phyloP scores from a whole-genome alignment of 73 alveolate genomes.

The Paramecium bursaria region DNA sequence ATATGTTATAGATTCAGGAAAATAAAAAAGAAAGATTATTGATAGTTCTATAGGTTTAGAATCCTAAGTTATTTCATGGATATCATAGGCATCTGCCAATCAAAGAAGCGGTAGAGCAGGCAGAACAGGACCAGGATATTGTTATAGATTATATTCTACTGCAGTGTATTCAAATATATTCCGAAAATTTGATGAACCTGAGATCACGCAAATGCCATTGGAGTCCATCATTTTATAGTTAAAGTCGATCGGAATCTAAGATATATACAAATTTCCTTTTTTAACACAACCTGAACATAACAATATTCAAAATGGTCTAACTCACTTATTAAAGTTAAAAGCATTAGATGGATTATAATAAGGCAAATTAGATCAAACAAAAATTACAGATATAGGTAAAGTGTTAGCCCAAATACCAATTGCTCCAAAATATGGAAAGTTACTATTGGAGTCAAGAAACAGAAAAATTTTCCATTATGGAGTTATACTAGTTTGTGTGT shows the following conservation, averaged over 20 bases:
- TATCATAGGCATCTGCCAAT: conserved; percentile 96
- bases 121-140: conserved; percentile 98
- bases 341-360: conserved; percentile 81
- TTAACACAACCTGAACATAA: conserved; percentile 87
- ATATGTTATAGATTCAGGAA: conserved; percentile 97
- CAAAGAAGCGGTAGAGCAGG: conserved; percentile 99
- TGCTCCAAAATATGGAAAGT: conserved; percentile 91
- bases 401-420: conserved; percentile 91
- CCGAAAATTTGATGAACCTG: conserved; percentile 92
- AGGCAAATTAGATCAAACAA: conserved; percentile 82
- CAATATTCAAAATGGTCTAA: conserved; percentile 80
- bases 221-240: conserved; percentile 87
- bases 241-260: conserved; percentile 93
- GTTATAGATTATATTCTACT: conserved; percentile 95
- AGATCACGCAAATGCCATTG: conserved; percentile 90
- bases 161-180: conserved; percentile 89
- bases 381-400: conserved; percentile 90
- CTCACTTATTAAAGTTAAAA: conserved; percentile 81
- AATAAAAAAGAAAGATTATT: conserved; percentile 90
- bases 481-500: conserved; percentile 40
- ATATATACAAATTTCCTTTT: conserved; percentile 90
- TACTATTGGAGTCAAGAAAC: conserved; percentile 82
- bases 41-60: conserved; percentile 84
- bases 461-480: conserved; percentile 51
- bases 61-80: conserved; percentile 86